A percentile compares a stretch with the other conserved stretches of the same genome.
phyloP scores from a whole-genome alignment of 2,329 filamentous ascomycete genomes.

The Fusarium lateritium region DNA sequence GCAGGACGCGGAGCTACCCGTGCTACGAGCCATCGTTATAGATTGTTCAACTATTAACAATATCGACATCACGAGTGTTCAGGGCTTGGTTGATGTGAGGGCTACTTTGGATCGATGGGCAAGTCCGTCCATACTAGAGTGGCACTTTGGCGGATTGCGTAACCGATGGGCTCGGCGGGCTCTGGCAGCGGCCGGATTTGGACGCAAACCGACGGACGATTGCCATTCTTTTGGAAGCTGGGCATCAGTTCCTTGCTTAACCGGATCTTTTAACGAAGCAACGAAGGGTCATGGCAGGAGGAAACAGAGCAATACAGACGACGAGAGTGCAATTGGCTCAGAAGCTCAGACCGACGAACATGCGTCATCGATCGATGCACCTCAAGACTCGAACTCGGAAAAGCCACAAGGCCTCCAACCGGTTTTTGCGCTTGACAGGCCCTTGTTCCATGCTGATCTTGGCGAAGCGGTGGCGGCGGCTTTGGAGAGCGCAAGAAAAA shows the following conservation, averaged over 20 bases:
- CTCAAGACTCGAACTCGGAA: background rate
- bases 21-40: conserved; percentile 68
- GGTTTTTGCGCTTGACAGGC: conserved; percentile 60
- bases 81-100: conserved; percentile 69
- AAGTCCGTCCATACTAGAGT: conserved; percentile 62
- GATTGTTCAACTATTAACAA: conserved; percentile 71
- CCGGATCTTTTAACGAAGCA: conserved; percentile 32
- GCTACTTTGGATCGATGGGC: conserved; percentile 69
- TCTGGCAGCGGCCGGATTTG: conserved; percentile 70
- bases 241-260: conserved; percentile 55
- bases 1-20: conserved; percentile 54
- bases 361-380: background rate
- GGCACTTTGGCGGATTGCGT: conserved; percentile 68
- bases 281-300: background rate
- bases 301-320: background rate
- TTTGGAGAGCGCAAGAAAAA: conserved; percentile 1
- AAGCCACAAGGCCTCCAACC: conserved; percentile 38
- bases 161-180: conserved; percentile 72
- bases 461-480: conserved; percentile 59
- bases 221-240: conserved; percentile 49
- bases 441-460: conserved; percentile 65
- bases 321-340: conserved; percentile 7
- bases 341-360: background rate
- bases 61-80: conserved; percentile 70
- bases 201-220: conserved; percentile 57